These are phyloP conservation scores for Manihot esculenta DNA, from an alignment of 441 rosid species.

Conservation along the genomic window DNA sequence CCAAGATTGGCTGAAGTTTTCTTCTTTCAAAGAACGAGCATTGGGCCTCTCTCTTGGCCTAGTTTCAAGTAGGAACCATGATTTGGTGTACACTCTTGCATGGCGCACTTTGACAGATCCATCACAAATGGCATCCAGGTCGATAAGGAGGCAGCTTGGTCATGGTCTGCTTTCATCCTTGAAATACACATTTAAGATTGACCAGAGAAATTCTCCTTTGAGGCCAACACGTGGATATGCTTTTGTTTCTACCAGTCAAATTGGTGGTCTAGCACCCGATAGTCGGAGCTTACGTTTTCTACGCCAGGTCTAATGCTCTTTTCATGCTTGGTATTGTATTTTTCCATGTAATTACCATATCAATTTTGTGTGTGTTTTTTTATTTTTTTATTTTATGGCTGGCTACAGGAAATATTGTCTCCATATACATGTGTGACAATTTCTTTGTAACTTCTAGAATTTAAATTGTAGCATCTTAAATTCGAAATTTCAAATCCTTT, in stretches of 20 bases:
- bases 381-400: not conserved
- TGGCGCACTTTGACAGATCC: conserved; percentile 90
- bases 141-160: conserved; percentile 88
- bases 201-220: conserved; percentile 65
- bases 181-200: conserved; percentile 73
- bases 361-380: not conserved
- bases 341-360: conserved; percentile 3
- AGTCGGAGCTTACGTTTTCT: conserved; percentile 72
- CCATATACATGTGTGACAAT: not conserved
- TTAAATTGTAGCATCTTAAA: not conserved
- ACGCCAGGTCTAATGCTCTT: conserved; percentile 62
- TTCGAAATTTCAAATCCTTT: not conserved
- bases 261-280: conserved; percentile 93
- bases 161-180: conserved; percentile 74
- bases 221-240: conserved; percentile 88
- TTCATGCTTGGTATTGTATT: conserved; percentile 16
- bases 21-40: conserved; percentile 78
- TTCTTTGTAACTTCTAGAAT: not conserved
- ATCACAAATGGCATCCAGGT: conserved; percentile 53
- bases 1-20: conserved; percentile 84
- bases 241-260: conserved; percentile 67
- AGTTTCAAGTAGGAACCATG: conserved; percentile 63
- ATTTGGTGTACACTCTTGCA: conserved; percentile 65
- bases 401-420: not conserved
- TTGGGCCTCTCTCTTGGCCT: conserved; percentile 87